A percentile compares a stretch with the other conserved stretches of the same genome.
These are phyloP conservation scores for Boletus tylopilopsis DNA, from an alignment of 768 basidiomycete species.

Conservation along the genomic window DNA sequence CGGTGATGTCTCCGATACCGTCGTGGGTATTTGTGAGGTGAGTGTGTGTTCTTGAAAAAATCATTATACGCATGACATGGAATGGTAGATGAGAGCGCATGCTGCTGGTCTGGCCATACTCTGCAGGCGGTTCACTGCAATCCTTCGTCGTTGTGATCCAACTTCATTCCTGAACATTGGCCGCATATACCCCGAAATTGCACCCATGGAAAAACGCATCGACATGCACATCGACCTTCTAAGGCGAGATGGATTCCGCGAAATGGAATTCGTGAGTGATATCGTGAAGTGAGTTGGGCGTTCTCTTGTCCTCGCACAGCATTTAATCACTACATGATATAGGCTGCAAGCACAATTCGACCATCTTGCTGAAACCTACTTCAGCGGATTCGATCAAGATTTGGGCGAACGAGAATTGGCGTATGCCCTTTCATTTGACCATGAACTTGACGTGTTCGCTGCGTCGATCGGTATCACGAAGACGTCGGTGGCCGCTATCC, in stretches of 20 bases:
- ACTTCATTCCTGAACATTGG: slow-evolving; percentile 86
- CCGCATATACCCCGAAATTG: slow-evolving; percentile 77
- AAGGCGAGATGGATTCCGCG: slow-evolving; percentile 85
- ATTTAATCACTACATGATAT: neutral
- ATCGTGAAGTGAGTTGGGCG: slow-evolving; percentile 69
- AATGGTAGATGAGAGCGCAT: slow-evolving; percentile 71
- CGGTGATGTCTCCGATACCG: slow-evolving; percentile 72
- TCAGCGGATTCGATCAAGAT: slow-evolving; percentile 79
- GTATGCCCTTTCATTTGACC: slow-evolving; percentile 76
- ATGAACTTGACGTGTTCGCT: slow-evolving; percentile 90
- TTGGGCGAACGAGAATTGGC: slow-evolving; percentile 88
- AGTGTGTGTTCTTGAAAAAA: slow-evolving; percentile 13
- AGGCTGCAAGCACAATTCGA: slow-evolving; percentile 94
- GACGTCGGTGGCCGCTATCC: slow-evolving; percentile 70
- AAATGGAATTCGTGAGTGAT: slow-evolving; percentile 91
- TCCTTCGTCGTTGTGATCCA: slow-evolving; percentile 76
- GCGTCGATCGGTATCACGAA: slow-evolving; percentile 89
- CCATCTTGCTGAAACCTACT: slow-evolving; percentile 86
- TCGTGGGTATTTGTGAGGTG: slow-evolving; percentile 96
- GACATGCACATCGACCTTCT: slow-evolving; percentile 89
- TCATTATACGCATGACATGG: neutral
- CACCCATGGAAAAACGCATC: slow-evolving; percentile 84
- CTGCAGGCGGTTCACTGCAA: slow-evolving; percentile 86
- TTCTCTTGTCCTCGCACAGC: neutral
- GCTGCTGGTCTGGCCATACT: slow-evolving; percentile 76